phyloP scores from a whole-genome alignment of 2,329 filamentous ascomycete species.

The Microascus cirrosus region DNA sequence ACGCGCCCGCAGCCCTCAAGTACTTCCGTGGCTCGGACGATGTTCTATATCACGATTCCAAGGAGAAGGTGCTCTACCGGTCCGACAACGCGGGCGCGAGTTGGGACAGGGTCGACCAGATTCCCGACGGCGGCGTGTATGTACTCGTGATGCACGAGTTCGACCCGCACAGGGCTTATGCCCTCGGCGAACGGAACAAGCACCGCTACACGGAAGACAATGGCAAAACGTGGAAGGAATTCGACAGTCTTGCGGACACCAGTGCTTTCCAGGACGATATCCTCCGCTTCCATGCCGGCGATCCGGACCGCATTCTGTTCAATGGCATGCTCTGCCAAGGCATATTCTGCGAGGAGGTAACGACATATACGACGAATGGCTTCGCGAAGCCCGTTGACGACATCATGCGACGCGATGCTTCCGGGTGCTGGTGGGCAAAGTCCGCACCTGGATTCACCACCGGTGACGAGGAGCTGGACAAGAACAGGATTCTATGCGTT shows the following conservation, averaged over 20 bases:
- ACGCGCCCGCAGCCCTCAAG: slow-evolving; percentile 57
- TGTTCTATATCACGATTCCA: slow-evolving; percentile 61
- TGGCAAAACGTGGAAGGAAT: slow-evolving; percentile 71
- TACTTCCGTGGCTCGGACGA: slow-evolving; percentile 89
- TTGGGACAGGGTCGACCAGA: slow-evolving; percentile 57
- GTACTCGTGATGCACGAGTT: slow-evolving; percentile 67
- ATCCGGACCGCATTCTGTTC: slow-evolving; percentile 79
- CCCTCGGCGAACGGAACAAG: slow-evolving; percentile 54
- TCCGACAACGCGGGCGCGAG: slow-evolving; percentile 70
- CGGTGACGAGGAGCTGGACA: slow-evolving; percentile 52
- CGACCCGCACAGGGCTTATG: slow-evolving; percentile 69
- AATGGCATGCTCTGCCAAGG: slow-evolving; percentile 60
- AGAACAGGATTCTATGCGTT: slow-evolving; percentile 69
- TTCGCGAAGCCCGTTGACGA: slow-evolving; percentile 58
- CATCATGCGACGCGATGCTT: slow-evolving; percentile 52
- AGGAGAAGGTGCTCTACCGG: slow-evolving; percentile 57
- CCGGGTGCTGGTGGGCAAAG: slow-evolving; percentile 82
- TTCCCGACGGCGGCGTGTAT: slow-evolving; percentile 51
- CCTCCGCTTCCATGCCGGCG: slow-evolving; percentile 71
- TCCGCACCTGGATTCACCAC: slow-evolving; percentile 62
- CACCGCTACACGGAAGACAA: slow-evolving; percentile 81
- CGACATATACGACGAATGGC: slow-evolving; percentile 72
- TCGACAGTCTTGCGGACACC: slow-evolving; percentile 50
- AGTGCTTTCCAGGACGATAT: slow-evolving; percentile 36
- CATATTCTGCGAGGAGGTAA: slow-evolving; percentile 50